Evolutionary conservation across 2,329 filamentous ascomycete species (phyloP).

Genomic region (Lecanicillium sp.): DNA sequence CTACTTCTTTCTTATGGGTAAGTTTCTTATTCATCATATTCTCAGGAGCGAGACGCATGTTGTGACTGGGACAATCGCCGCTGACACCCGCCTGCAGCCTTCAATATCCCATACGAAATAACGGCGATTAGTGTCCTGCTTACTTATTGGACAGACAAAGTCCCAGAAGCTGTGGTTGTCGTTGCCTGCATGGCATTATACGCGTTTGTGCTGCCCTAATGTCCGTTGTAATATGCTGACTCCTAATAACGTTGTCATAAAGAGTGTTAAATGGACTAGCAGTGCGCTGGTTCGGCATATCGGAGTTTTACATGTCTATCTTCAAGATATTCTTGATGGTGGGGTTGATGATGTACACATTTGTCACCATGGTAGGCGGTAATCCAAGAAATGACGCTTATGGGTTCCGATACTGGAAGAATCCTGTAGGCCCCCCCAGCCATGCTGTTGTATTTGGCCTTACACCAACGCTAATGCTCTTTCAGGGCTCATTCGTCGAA

Average conservation of each 20-base stretch:
- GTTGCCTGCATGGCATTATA: constrained; percentile 36
- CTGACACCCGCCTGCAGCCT: constrained; percentile 6
- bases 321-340: constrained; percentile 52
- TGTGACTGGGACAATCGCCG: not conserved
- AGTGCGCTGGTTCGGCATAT: constrained; percentile 33
- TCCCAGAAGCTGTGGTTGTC: constrained; percentile 37
- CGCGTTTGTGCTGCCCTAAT: constrained; percentile 11
- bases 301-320: constrained; percentile 37
- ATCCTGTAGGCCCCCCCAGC: constrained; percentile 34
- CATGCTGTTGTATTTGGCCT: not conserved
- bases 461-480: not conserved
- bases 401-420: constrained; percentile 61
- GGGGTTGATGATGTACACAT: constrained; percentile 49
- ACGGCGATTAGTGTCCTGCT: constrained; percentile 41
- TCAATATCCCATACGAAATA: constrained; percentile 43
- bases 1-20: constrained; percentile 42
- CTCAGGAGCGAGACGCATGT: not conserved
- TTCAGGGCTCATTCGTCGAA: constrained; percentile 32
- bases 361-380: constrained; percentile 54
- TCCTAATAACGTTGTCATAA: not conserved
- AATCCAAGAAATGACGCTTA: constrained; percentile 47
- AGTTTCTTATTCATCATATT: not conserved
- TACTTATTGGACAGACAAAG: constrained; percentile 37
- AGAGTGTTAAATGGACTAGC: constrained; percentile 31
- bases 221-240: no score